Conservation (phyloP, 2,329 filamentous ascomycete species). For the Xylariaceae sp. region DNA sequence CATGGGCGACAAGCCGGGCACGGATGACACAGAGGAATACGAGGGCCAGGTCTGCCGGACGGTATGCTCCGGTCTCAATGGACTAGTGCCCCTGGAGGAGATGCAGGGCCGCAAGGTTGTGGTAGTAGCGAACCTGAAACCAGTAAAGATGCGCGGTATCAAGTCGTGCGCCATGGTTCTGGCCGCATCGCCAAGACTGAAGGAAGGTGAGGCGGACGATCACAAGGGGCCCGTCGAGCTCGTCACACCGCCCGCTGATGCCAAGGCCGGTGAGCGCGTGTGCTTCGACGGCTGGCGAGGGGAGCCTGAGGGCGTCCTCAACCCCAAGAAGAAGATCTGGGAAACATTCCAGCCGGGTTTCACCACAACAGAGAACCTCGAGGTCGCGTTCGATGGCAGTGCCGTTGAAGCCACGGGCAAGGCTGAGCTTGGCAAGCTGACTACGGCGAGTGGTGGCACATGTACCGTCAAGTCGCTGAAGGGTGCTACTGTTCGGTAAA, state of each 20-base stretch:
- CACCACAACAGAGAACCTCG: slow-evolving; percentile 73
- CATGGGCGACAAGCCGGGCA: slow-evolving; percentile 79
- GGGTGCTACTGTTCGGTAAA: slow-evolving; percentile 75
- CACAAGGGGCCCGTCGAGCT: slow-evolving; percentile 91
- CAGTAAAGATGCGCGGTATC: slow-evolving; percentile 94
- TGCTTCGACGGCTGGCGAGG: slow-evolving; percentile 93
- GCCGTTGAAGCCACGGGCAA: slow-evolving; percentile 72
- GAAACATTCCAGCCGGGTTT: slow-evolving; percentile 95
- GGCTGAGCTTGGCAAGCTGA: slow-evolving; percentile 61
- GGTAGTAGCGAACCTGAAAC: slow-evolving; percentile 96
- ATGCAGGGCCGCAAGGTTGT: slow-evolving; percentile 97
- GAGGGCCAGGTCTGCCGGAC: slow-evolving; percentile 90
- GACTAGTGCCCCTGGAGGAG: slow-evolving; percentile 83
- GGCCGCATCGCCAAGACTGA: slow-evolving; percentile 77
- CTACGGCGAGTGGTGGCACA: slow-evolving; percentile 69
- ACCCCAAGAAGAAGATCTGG: slow-evolving; percentile 99
- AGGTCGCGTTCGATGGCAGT: slow-evolving; percentile 80
- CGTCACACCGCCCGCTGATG: slow-evolving; percentile 71
- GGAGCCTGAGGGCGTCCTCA: slow-evolving; percentile 86
- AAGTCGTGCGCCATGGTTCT: slow-evolving; percentile 79
- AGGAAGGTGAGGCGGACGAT: slow-evolving; percentile 76
- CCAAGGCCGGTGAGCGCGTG: slow-evolving; percentile 78
- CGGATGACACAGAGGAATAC: slow-evolving; percentile 84
- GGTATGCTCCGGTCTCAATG: slow-evolving; percentile 94
- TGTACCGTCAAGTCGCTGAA: slow-evolving; percentile 80